phyloP scores from a whole-genome alignment of 306 rosid genomes.

The Lablab purpureus region DNA sequence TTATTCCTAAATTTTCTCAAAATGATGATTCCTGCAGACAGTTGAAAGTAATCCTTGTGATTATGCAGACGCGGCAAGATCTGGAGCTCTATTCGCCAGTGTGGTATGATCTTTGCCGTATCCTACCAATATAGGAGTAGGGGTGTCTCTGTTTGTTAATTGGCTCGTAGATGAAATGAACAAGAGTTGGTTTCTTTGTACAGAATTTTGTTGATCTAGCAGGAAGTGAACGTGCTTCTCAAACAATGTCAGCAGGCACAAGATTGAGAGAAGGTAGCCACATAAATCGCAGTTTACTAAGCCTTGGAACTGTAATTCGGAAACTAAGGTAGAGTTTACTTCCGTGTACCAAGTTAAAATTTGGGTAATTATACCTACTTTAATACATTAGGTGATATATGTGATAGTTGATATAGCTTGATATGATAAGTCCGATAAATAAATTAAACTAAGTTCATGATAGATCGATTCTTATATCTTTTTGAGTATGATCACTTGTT shows the following conservation, averaged over 20 bases:
- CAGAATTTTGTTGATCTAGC: slow-evolving; percentile 97
- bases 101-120: slow-evolving; percentile 65
- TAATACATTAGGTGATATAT: too few relatives aligned
- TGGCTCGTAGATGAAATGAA: slow-evolving; percentile 29
- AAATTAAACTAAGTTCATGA: too few relatives aligned
- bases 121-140: background rate
- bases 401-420: too few relatives aligned
- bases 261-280: slow-evolving; percentile 95
- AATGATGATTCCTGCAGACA: slow-evolving; percentile 64
- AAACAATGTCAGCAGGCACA: slow-evolving; percentile 74
- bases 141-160: background rate
- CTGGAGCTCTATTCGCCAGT: slow-evolving; percentile 71
- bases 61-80: slow-evolving; percentile 48
- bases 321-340: slow-evolving; percentile 72
- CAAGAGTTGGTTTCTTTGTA: slow-evolving; percentile 24
- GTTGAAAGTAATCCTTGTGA: slow-evolving; percentile 75
- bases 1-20: background rate
- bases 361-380: background rate
- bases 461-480: too few relatives aligned
- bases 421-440: too few relatives aligned
- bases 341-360: background rate
- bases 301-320: slow-evolving; percentile 90
- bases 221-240: slow-evolving; percentile 95
- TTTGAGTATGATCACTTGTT: too few relatives aligned
- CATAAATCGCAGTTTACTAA: slow-evolving; percentile 90